Evolutionary conservation across 2,329 filamentous ascomycete genomes (phyloP), one percentile per base, ranked within the genome.

Genomic region (Monilinia laxa): DNA sequence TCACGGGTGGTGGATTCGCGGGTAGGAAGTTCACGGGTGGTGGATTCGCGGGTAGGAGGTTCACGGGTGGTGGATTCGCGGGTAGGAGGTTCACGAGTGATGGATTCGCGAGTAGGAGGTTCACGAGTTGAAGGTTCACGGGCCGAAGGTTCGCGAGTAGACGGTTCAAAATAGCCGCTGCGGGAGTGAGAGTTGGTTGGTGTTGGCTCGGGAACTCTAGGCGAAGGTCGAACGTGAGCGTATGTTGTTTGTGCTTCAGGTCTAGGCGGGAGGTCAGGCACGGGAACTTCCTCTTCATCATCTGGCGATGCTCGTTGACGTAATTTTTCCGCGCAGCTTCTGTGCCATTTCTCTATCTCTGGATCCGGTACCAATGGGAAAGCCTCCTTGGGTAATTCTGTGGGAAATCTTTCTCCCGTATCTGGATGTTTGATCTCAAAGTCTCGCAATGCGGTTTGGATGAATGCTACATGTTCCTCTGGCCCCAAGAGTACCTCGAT

Each of bases 401-500:
- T 69, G 0, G 87, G 87, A 70, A 94, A 93, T 45, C 81, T 81
- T 66, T 88, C 85, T 52, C 90, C 87, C 0, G 93, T 92, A 54
- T 87, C 85, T 0, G 90, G 90, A 73, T 96, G 87, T 68, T 84
- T 85, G 67, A 98, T 83, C 47, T 87, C 83, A 85, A 93, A 97
- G 70, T 90, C 83, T 68, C 84, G 84, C 4, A 96, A 90, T 0
- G 93, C 92, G 73, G 86, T 88, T 73, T 95, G 92, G 31, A 99
- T 78, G 73, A 93, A 94, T 0, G 87, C 87, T 0, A 93, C 90
- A 79, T 98, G 93, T 73, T 96, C 91, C 72, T 95, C 90, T 0
- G 95, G 95, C 1, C 89, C 91, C 1, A 98, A 84, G 47, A 98
- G 81, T 28, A 97, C 84, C 79, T 98, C 92, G 65, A 98, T 90